A percentile compares a stretch with the other conserved stretches of the same genome.
phyloP scores from a whole-genome alignment of 768 basidiomycete genomes.

The Pulveroboletus sp. region DNA sequence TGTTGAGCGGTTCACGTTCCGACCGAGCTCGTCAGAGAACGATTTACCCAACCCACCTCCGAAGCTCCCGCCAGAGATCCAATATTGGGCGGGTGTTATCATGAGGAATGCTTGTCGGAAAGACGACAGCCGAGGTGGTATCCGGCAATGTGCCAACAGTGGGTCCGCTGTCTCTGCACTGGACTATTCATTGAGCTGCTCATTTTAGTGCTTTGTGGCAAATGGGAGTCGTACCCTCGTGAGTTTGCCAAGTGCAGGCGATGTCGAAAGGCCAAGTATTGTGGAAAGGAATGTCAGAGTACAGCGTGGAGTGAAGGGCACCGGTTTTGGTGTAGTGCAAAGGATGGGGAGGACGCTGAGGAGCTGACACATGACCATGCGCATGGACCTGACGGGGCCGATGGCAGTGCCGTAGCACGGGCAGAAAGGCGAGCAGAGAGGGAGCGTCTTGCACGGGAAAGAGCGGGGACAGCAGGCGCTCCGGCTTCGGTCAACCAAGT shows the following conservation, averaged over 20 bases:
- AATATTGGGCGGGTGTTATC: conserved; percentile 99
- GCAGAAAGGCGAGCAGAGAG: conserved; percentile 37
- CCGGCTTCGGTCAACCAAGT: conserved; percentile 14
- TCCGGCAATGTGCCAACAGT: conserved; percentile 97
- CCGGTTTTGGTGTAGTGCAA: conserved; percentile 86
- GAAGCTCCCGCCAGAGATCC: conserved; percentile 80
- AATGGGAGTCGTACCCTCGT: conserved; percentile 87
- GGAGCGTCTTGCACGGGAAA: conserved; percentile 29
- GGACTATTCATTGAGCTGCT: conserved; percentile 1
- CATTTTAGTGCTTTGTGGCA: conserved; percentile 79
- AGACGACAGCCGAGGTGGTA: conserved; percentile 88
- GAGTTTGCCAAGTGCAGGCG: conserved; percentile 97
- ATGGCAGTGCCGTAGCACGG: conserved; percentile 14
- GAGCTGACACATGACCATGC: conserved; percentile 28
- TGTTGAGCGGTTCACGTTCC: conserved; percentile 94
- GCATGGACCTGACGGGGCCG: conserved; percentile 11
- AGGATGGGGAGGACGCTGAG: conserved; percentile 45
- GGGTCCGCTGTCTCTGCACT: conserved; percentile 28
- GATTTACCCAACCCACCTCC: conserved; percentile 66
- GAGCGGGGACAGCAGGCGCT: conserved; percentile 12
- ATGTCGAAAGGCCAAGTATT: conserved; percentile 97
- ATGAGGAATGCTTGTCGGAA: conserved; percentile 99
- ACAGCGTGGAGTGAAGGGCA: conserved; percentile 96
- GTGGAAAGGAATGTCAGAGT: conserved; percentile 95
- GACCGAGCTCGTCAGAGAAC: conserved; percentile 78